Percentiles rank a stretch among this genome's conserved stretches.
phyloP scores from a whole-genome alignment of 1,284 basidiomycete species.

The Ganoderma sp. region DNA sequence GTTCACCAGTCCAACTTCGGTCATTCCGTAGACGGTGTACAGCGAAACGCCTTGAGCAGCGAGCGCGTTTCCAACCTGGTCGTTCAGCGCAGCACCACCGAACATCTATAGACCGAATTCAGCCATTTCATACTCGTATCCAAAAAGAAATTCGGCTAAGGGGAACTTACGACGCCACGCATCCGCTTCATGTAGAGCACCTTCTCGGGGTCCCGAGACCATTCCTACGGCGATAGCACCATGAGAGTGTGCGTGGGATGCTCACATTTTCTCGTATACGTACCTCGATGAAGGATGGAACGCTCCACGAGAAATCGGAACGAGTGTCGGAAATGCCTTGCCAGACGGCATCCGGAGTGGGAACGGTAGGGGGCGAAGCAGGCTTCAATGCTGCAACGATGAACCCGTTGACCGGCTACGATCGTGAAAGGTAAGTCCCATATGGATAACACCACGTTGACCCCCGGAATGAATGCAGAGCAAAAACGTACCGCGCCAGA shows the following conservation, averaged over 20 bases:
- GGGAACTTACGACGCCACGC: slow-evolving; percentile 22
- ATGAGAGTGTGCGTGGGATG: background rate
- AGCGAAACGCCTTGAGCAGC: slow-evolving; percentile 20
- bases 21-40: slow-evolving; percentile 23
- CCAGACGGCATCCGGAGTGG: slow-evolving; percentile 34
- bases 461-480: too few relatives aligned
- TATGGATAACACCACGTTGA: background rate
- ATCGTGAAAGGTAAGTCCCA: background rate
- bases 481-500: slow-evolving; percentile 24
- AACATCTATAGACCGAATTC: background rate
- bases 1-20: slow-evolving; percentile 32
- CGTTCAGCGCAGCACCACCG: slow-evolving; percentile 14
- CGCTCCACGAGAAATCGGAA: slow-evolving; percentile 32
- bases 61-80: slow-evolving; percentile 21
- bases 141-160: slow-evolving; percentile 7
- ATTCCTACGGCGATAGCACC: slow-evolving; percentile 18
- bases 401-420: slow-evolving; percentile 26
- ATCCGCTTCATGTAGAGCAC: slow-evolving; percentile 30
- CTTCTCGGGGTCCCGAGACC: slow-evolving; percentile 30
- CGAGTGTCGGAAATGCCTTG: slow-evolving; percentile 24
- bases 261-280: background rate
- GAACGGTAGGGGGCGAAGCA: slow-evolving; percentile 26
- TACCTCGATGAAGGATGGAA: slow-evolving; percentile 41
- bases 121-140: background rate
- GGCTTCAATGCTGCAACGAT: slow-evolving; percentile 30